These are phyloP conservation scores for Phytopythium kandeliae DNA, from an alignment of 352 stramenopile genomes.

Conservation along the genomic window DNA sequence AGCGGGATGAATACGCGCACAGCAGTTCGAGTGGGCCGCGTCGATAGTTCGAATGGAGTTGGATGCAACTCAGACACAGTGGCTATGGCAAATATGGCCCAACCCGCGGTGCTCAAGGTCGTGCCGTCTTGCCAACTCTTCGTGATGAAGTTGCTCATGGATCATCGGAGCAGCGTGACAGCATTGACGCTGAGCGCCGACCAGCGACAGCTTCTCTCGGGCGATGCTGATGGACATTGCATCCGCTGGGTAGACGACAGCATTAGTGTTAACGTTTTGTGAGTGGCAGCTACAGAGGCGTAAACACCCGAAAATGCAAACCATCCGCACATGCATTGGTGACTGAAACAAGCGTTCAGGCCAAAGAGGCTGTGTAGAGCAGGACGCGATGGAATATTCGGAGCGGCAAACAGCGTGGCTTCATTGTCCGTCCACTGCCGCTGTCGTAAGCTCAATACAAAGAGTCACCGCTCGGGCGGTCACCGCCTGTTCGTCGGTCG, in stretches of 20 bases:
- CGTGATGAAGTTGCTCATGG: constrained; percentile 70
- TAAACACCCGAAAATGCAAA: background rate
- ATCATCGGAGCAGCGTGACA: constrained; percentile 58
- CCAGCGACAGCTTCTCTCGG: constrained; percentile 65
- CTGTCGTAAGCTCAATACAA: too few relatives aligned
- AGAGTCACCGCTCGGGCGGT: too few relatives aligned
- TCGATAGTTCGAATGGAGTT: background rate
- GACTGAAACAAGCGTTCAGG: too few relatives aligned
- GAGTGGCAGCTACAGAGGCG: background rate
- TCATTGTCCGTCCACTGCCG: too few relatives aligned
- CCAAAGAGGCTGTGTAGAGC: too few relatives aligned
- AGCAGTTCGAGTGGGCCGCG: constrained; percentile 8
- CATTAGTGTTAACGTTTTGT: constrained; percentile 52
- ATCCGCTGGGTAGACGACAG: constrained; percentile 83
- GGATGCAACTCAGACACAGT: background rate
- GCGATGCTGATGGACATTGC: constrained; percentile 57
- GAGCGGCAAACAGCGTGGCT: too few relatives aligned
- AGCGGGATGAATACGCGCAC: background rate
- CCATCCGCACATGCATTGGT: background rate
- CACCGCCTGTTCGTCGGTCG: too few relatives aligned
- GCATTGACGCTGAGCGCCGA: constrained; percentile 46
- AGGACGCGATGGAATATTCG: too few relatives aligned
- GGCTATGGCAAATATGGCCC: background rate
- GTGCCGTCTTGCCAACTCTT: constrained; percentile 64
- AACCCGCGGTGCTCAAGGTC: constrained; percentile 23